Evolutionary conservation across 495 filamentous ascomycete species (phyloP), one percentile per base, ranked within the genome.

Genomic region (Neurospora sp.): DNA sequence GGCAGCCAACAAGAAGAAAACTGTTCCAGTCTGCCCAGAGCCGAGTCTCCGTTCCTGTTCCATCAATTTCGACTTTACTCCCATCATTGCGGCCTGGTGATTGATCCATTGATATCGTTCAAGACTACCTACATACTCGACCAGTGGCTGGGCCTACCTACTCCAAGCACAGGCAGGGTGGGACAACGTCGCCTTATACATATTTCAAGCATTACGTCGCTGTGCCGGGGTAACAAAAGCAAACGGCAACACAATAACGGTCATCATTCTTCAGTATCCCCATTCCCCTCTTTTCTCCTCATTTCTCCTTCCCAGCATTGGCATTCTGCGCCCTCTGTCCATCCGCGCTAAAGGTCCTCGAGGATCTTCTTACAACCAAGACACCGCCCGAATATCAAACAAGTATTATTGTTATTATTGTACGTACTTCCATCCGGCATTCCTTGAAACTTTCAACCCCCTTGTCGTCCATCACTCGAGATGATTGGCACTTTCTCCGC

Each of bases 291-390:
- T 73, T 76, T 77, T 77, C 72, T 73, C 72, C 66, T 74, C 74
- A 76, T 72, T 74, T 71, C 40, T 59, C 72, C 42, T 69, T 69
- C 69, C 72, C 71, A 78, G 75, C 78, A 78, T 78, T 76, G 75
- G 75, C 73, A 41, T 77, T 77, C 71, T 73, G 69, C 72, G 18
- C 20, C 20, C 46, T 54, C 46, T 54, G 46, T 16, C 54, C 6
- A 62, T 62, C 23, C 54, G 54, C 54, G 54, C 54, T 18, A 66
- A 66, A 35, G 23, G 11, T 14, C 11, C 46, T 54, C 27, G 54
- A 62, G 46, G 11, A n/a, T 23, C 12, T 62, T 35, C 54, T 35
- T 9, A 18, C 54, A 66, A 16, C 27, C 27, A 66, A 35, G 54
- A 66, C 54, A 66, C 7, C 54, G 12, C 20, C 48, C 11, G 12